Percentiles rank a stretch among this genome's conserved stretches.
phyloP scores from a whole-genome alignment of 176 grass and related monocot species.

The Zoysia pacifica region DNA sequence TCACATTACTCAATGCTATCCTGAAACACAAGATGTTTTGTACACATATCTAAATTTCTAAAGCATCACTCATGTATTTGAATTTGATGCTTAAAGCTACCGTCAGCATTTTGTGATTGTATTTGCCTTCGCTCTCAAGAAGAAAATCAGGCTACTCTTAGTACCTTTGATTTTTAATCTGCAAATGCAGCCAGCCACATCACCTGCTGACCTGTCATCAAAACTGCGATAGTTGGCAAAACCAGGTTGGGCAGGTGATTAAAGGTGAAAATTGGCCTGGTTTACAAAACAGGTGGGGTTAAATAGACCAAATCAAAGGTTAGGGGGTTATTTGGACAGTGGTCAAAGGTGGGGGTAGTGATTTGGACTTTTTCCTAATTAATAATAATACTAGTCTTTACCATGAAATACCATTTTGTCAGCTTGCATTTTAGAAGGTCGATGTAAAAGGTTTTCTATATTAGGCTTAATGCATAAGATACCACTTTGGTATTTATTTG shows the following conservation, averaged over 20 bases:
- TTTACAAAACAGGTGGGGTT: no score
- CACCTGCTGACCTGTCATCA: no score
- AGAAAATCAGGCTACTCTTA: constrained; percentile 9
- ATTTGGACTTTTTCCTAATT: not conserved
- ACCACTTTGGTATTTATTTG: not conserved
- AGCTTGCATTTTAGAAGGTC: constrained; percentile 16
- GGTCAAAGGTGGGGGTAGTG: no score
- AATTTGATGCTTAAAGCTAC: not conserved
- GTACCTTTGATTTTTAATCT: not conserved
- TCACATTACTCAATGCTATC: not conserved
- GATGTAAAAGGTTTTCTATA: constrained; percentile 25
- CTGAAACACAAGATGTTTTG: not conserved
- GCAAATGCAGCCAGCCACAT: no score
- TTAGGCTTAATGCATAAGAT: not conserved
- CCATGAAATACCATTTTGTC: constrained; percentile 12
- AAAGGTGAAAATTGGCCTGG: no score
- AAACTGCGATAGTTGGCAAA: no score
- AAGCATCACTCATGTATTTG: not conserved
- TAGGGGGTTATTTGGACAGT: no score
- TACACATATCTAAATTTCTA: not conserved
- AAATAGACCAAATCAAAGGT: no score
- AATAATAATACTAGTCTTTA: constrained; percentile 7
- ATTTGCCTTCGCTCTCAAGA: not conserved
- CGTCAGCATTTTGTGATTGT: not conserved
- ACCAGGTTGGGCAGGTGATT: no score